Evolutionary conservation across 1,139 yeast species (phyloP), one percentile per base, ranked within the genome.

Genomic region (Debaryomycetaceae sp.): DNA sequence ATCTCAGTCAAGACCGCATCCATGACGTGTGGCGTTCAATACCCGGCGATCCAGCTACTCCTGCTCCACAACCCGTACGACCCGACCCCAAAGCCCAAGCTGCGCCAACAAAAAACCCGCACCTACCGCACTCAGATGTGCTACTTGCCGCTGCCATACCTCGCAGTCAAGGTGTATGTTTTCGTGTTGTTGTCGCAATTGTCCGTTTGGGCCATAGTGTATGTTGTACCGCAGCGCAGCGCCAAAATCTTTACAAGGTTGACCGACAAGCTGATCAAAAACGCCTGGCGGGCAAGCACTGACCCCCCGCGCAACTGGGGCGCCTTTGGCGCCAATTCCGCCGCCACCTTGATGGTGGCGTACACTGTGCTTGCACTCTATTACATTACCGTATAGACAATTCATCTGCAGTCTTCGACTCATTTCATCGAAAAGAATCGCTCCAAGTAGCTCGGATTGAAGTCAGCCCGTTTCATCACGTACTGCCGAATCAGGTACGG

Each of bases 1-100:
- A 77, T 83, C 39, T 84, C 96, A 0, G 88, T 88, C 12, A 91
- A 91, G 50, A 75, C 95, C 1, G 78, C 84, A 35, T 83, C 96
- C 2, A 85, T 91, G 95, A 88, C 95, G 14, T 84, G 86, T 71
- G 97, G 97, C 0, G 78, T 91, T 23, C 57, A 66, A 18, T 65
- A 65, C 33, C 98, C 98, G 0, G 97, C 96, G 0, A 71, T 88
- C 30, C 96, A 91, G 49, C 56, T 91, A 23, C 56, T 91, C 9
- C 78, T 95, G 0, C 62, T 91, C 28, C 58, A 71, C 51, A 77
- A 80, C 39, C 75, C 79, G 2, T 48, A 48, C 18, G 40, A 41
- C 11, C 32, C 41, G 4, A 46, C 18, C 40, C 38, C 10, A 29
- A 33, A 17, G 29, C 32, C 4, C 26, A 28, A 13, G 21, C 28